Evolutionary conservation across 305 asterid genomes (phyloP).

Genomic region (Fraxinus xanthoxyloides): DNA sequence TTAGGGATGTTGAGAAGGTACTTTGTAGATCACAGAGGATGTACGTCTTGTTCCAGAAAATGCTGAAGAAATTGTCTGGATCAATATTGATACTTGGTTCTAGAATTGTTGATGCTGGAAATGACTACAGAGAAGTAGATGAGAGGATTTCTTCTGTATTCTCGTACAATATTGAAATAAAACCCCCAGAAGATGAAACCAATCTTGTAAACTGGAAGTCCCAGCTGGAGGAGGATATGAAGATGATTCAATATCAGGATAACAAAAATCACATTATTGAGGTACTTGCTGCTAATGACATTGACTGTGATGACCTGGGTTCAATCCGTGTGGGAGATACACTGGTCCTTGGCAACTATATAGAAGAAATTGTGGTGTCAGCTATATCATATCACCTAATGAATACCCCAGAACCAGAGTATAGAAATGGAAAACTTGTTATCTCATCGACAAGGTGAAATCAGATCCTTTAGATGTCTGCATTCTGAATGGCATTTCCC

Average conservation of each 20-base stretch:
- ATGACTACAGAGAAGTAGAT: slow-evolving; percentile 52
- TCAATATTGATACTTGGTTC: slow-evolving; percentile 80
- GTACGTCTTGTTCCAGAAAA: slow-evolving; percentile 69
- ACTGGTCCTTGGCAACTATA: slow-evolving; percentile 61
- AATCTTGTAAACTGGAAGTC: slow-evolving; percentile 77
- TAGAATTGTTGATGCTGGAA: slow-evolving; percentile 49
- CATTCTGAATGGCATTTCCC: neutral
- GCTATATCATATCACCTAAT: slow-evolving; percentile 84
- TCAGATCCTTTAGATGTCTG: neutral
- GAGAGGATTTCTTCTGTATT: slow-evolving; percentile 69
- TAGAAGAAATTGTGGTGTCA: slow-evolving; percentile 86
- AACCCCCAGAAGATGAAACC: slow-evolving; percentile 79
- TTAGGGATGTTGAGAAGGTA: slow-evolving; percentile 72
- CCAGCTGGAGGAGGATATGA: slow-evolving; percentile 86
- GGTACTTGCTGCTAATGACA: slow-evolving; percentile 83
- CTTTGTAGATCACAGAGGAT: slow-evolving; percentile 60
- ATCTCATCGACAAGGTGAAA: slow-evolving; percentile 71
- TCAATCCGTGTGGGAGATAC: slow-evolving; percentile 74
- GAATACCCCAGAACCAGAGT: slow-evolving; percentile 62
- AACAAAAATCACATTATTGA: slow-evolving; percentile 75
- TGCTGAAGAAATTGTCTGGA: slow-evolving; percentile 75
- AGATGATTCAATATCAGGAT: slow-evolving; percentile 75
- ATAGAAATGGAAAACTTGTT: slow-evolving; percentile 85
- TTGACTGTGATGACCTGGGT: slow-evolving; percentile 78
- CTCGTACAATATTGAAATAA: slow-evolving; percentile 79